Base-by-base conservation (phyloP, 192 early-diverging fungal genomes). In the Backusella mclennaniae region DNA sequence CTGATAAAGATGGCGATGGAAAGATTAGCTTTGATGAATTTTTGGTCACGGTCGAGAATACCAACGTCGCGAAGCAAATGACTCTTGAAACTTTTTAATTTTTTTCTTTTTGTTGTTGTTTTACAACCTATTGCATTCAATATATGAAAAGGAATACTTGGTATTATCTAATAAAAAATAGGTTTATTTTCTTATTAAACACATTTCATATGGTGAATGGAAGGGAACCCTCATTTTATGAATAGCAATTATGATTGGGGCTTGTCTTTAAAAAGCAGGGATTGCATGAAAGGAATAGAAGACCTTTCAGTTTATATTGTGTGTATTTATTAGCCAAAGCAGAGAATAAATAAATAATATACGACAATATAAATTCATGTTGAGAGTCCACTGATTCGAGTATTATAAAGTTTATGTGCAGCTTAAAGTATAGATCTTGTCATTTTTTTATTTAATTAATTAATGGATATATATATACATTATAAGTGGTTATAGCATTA, bases 11-110 rank as follows among this genome's bases (percentile, higher is more conserved):
- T 78, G 89, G 88, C 77, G 98, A 99, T 77, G 97, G 97, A 66
- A 95, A 95, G 77, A 95, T 99, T 59, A 94, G 92, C 21, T 99
- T 99, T 87, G 94, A 96, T 7, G 98, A 99, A 86, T 99, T 99
- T 82, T 87, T 89, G 77, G 87, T 92, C 69, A 94, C 96, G 85
- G 95, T 99, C n/a, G 95, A 98, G 41, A 92, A 91, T 66, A 99
- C 97, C 0, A 95, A 99, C 84, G 92, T 99, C 29, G 96, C 97
- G 41, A 93, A 94, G 82, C 94, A 96, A 78, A 95, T 99, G 90
- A 97, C 96, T 0, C 89, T 99, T 59, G 96, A 96, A 71, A 88
- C 77, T 49, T 90, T 88, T 49, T 90, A 87, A 75, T 29, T 59
- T 63, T 63, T 29, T 23, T 26, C 23, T 69, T 19, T 38, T 39